phyloP scores from a whole-genome alignment of 2,329 filamentous ascomycete species.

The Curvularia eragrostidis region DNA sequence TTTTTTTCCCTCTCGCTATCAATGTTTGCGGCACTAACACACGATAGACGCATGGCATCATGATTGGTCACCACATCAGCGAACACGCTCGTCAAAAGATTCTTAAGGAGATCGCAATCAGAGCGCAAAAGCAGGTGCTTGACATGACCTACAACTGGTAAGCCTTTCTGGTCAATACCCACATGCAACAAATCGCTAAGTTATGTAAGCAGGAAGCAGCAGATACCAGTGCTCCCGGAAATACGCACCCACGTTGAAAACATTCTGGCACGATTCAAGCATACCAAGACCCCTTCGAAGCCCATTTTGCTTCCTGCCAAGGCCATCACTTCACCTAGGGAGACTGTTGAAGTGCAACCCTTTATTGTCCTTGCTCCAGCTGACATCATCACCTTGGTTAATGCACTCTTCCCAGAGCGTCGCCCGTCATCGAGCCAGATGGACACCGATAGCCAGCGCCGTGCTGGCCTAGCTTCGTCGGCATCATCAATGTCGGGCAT shows the following conservation, averaged over 20 bases:
- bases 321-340: slow-evolving; percentile 73
- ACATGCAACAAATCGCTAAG: slow-evolving; percentile 31
- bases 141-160: slow-evolving; percentile 76
- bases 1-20: slow-evolving; percentile 11
- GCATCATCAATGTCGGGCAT: slow-evolving; percentile 59
- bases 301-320: slow-evolving; percentile 72
- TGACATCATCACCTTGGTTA: slow-evolving; percentile 80
- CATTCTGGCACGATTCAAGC: slow-evolving; percentile 69
- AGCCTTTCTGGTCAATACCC: slow-evolving; percentile 39
- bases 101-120: slow-evolving; percentile 75
- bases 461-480: slow-evolving; percentile 55
- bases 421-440: slow-evolving; percentile 65
- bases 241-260: slow-evolving; percentile 74
- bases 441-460: slow-evolving; percentile 55
- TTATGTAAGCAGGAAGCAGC: slow-evolving; percentile 58
- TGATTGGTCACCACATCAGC: slow-evolving; percentile 90
- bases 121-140: slow-evolving; percentile 78
- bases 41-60: slow-evolving; percentile 63
- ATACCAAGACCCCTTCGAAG: slow-evolving; percentile 52
- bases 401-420: slow-evolving; percentile 81
- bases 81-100: slow-evolving; percentile 84
- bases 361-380: slow-evolving; percentile 81
- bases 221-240: slow-evolving; percentile 66
- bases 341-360: slow-evolving; percentile 79
- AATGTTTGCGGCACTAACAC: slow-evolving; percentile 42